Evolutionary conservation across 2,329 filamentous ascomycete genomes (phyloP).

Genomic region (Paecilomyces sp.): DNA sequence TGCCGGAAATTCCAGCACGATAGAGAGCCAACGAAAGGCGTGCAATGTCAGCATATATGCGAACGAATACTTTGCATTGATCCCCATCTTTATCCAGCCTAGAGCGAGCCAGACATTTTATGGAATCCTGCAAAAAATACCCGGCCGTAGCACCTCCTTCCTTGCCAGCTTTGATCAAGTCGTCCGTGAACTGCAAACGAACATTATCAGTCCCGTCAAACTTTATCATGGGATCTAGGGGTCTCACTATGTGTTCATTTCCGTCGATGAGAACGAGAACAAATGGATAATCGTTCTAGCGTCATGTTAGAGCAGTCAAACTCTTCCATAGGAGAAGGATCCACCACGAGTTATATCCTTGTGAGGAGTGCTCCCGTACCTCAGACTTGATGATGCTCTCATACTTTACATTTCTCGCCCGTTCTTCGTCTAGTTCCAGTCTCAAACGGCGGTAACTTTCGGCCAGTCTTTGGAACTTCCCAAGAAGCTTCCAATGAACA

Average conservation of each 20-base stretch:
- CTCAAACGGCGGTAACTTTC: slow-evolving; percentile 49
- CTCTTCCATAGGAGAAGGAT: neutral
- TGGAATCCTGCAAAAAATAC: slow-evolving; percentile 44
- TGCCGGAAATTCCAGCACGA: slow-evolving; percentile 42
- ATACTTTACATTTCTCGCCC: slow-evolving; percentile 48
- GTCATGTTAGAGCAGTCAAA: slow-evolving; percentile 5
- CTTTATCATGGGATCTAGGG: neutral
- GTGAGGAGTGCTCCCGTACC: slow-evolving; percentile 12
- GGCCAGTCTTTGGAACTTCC: slow-evolving; percentile 41
- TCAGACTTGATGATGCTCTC: slow-evolving; percentile 45
- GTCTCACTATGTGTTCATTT: slow-evolving; percentile 46
- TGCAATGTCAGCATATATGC: slow-evolving; percentile 50
- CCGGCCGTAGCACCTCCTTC: slow-evolving; percentile 53
- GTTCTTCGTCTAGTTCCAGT: slow-evolving; percentile 52
- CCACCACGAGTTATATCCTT: neutral
- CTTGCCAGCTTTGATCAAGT: slow-evolving; percentile 40
- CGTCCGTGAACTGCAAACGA: slow-evolving; percentile 64
- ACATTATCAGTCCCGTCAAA: neutral
- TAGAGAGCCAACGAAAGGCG: slow-evolving; percentile 46
- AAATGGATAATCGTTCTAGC: slow-evolving; percentile 48
- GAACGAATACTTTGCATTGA: slow-evolving; percentile 48
- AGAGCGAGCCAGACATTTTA: slow-evolving; percentile 40
- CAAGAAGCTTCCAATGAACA: neutral
- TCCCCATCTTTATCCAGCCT: slow-evolving; percentile 41
- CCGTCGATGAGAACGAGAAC: slow-evolving; percentile 57